These are phyloP conservation scores for Chlorella vulgaris DNA, from an alignment of 139 green algal species.

Conservation along the genomic window DNA sequence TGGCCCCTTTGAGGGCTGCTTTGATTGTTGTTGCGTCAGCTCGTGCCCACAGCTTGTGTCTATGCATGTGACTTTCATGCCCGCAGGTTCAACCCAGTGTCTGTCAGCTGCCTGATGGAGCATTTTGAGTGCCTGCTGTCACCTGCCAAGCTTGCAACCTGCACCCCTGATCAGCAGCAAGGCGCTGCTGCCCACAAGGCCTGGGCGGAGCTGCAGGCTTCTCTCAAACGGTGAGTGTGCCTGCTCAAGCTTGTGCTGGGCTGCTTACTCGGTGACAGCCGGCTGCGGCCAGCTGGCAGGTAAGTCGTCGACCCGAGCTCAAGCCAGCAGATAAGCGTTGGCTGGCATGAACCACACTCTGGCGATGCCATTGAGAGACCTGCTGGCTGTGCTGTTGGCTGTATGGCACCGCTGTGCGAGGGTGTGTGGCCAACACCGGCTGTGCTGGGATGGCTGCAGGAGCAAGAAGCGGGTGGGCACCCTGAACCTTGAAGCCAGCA, in stretches of 20 bases:
- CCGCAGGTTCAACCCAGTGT: conserved; percentile 12
- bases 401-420: no score
- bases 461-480: conserved; percentile 9
- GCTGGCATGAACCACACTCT: no score
- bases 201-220: conserved; percentile 25
- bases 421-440: no score
- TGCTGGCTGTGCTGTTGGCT: no score
- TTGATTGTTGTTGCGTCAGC: no score
- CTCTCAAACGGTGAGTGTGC: conserved; percentile 1
- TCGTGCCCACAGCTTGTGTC: no score
- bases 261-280: no score
- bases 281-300: no score
- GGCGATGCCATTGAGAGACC: background rate
- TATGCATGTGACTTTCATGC: background rate
- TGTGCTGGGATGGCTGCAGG: background rate
- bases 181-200: conserved; percentile 6
- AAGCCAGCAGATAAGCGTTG: background rate
- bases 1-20: no score
- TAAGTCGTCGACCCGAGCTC: no score
- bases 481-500: background rate
- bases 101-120: conserved; percentile 14
- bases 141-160: background rate
- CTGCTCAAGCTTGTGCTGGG: no score
- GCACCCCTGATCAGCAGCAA: conserved; percentile 17
- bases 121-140: conserved; percentile 27